Conservation (phyloP, 129 eudicot species). For the Lonicera japonica region DNA sequence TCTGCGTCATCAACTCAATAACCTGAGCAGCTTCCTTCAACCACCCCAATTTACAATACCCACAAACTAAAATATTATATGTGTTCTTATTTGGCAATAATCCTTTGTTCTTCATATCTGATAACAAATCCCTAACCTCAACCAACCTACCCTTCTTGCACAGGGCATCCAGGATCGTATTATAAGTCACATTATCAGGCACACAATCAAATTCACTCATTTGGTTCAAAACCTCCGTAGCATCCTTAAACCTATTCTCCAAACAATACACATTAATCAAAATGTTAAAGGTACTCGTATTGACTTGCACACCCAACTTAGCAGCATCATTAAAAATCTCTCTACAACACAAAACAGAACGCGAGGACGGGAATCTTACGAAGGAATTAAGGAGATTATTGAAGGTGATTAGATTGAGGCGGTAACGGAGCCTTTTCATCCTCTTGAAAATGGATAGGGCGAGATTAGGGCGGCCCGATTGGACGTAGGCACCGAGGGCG, state of each 20-base stretch:
- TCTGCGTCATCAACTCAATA: conserved; percentile 66
- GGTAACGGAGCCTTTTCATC: conserved; percentile 47
- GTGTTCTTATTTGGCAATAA: conserved; percentile 60
- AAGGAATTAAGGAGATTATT: conserved; percentile 59
- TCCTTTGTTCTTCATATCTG: conserved; percentile 60
- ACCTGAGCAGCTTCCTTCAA: conserved; percentile 56
- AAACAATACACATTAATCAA: conserved; percentile 63
- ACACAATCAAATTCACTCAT: conserved; percentile 48
- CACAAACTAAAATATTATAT: conserved; percentile 64
- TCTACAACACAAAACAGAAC: conserved; percentile 28
- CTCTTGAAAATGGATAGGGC: conserved; percentile 56
- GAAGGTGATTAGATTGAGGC: conserved; percentile 53
- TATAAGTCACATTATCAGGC: conserved; percentile 80
- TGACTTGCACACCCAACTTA: conserved; percentile 44
- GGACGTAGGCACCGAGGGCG: conserved; percentile 53
- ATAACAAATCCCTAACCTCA: conserved; percentile 50
- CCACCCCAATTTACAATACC: conserved; percentile 70
- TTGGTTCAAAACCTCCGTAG: conserved; percentile 40
- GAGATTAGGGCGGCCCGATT: conserved; percentile 42
- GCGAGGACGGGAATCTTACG: conserved; percentile 43
- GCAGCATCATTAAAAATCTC: conserved; percentile 50
- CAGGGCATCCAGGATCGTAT: conserved; percentile 56
- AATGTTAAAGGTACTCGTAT: conserved; percentile 56
- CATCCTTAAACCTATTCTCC: conserved; percentile 46
- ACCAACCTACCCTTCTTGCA: conserved; percentile 57